Evolutionary conservation across 495 filamentous ascomycete genomes (phyloP).

Genomic region (Annulohypoxylon moriforme): DNA sequence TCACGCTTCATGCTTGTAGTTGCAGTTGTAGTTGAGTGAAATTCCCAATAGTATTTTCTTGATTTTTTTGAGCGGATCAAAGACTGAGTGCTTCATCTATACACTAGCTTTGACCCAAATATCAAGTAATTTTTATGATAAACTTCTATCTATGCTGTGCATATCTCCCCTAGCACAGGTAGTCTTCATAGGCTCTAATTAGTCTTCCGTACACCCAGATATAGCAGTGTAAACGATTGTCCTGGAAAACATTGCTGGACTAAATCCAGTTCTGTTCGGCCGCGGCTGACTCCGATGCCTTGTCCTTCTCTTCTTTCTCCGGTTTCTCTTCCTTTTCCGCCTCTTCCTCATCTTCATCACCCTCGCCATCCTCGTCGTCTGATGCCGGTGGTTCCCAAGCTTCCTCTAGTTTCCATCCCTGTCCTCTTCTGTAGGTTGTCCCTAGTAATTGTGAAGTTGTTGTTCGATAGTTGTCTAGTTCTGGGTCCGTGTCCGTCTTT

Average conservation of each 20-base stretch:
- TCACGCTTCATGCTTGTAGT: constrained; percentile 6
- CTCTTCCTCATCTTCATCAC: constrained; percentile 57
- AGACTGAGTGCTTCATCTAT: background rate
- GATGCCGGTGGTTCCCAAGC: constrained; percentile 77
- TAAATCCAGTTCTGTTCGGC: constrained; percentile 47
- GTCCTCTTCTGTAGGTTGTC: constrained; percentile 62
- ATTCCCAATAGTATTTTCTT: constrained; percentile 22
- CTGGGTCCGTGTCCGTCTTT: constrained; percentile 53
- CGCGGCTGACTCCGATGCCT: constrained; percentile 40
- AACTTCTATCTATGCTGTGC: constrained; percentile 2
- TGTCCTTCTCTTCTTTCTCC: constrained; percentile 43
- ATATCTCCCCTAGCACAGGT: constrained; percentile 19
- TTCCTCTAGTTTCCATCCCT: constrained; percentile 85
- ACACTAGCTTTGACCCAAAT: constrained; percentile 14
- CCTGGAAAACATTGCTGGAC: constrained; percentile 11
- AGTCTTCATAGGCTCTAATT: constrained; percentile 20
- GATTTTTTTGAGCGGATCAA: constrained; percentile 29
- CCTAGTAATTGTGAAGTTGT: constrained; percentile 63
- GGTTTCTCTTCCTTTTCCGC: constrained; percentile 33
- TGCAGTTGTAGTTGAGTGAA: background rate
- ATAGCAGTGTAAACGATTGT: background rate
- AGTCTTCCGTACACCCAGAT: constrained; percentile 2
- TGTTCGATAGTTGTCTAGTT: constrained; percentile 57
- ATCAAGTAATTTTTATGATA: constrained; percentile 25
- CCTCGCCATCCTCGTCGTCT: constrained; percentile 69